Conservation (phyloP, 164 flowering plant species). For the Paratinospora sagittata region DNA sequence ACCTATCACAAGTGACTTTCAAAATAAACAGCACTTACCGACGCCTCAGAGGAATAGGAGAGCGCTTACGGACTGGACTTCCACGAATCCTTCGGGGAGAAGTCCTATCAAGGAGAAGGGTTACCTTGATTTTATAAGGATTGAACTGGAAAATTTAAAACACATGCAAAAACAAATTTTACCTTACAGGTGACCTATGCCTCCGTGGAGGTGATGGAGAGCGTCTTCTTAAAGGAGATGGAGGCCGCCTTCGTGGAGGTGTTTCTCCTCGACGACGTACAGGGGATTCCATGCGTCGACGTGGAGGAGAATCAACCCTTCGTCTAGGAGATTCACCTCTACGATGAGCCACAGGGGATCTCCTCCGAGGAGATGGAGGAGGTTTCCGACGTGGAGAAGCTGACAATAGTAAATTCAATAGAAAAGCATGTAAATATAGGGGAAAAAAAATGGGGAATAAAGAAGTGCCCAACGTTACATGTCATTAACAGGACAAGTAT, state of each 20-base stretch:
- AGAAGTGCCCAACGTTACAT: background rate
- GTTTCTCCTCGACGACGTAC: slow-evolving; percentile 65
- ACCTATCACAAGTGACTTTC: background rate
- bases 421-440: background rate
- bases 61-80: slow-evolving; percentile 82
- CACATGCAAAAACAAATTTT: slow-evolving; percentile 9
- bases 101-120: slow-evolving; percentile 26
- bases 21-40: slow-evolving; percentile 46
- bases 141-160: background rate
- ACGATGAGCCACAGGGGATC: slow-evolving; percentile 57
- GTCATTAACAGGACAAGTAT: background rate
- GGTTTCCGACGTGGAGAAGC: slow-evolving; percentile 80
- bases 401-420: slow-evolving; percentile 19
- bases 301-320: slow-evolving; percentile 56
- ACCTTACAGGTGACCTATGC: slow-evolving; percentile 75
- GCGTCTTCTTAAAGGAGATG: slow-evolving; percentile 76
- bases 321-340: slow-evolving; percentile 80
- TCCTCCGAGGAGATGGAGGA: slow-evolving; percentile 57
- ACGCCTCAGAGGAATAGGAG: slow-evolving; percentile 77
- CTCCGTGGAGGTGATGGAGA: slow-evolving; percentile 75
- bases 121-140: slow-evolving; percentile 3
- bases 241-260: slow-evolving; percentile 79
- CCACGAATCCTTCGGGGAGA: slow-evolving; percentile 80
- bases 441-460: background rate
- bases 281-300: slow-evolving; percentile 69